A percentile compares a stretch with the other conserved stretches of the same genome.
Evolutionary conservation across 2,329 filamentous ascomycete genomes (phyloP).

Genomic region (Periconia digitata): DNA sequence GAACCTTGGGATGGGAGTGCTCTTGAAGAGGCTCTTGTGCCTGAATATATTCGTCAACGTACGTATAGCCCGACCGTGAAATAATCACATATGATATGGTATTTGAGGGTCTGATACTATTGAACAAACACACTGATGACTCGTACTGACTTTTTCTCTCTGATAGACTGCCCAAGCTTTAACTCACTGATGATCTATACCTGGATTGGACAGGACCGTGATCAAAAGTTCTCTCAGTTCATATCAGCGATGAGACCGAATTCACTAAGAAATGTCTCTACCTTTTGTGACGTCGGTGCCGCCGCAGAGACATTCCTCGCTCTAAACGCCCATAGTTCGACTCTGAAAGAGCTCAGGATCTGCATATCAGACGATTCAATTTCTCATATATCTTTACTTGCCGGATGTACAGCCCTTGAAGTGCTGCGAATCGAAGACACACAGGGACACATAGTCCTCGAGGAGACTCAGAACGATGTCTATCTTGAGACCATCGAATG

Average conservation of each 20-base stretch:
- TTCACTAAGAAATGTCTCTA: conserved; percentile 60
- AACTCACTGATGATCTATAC: conserved; percentile 60
- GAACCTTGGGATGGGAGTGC: conserved; percentile 63
- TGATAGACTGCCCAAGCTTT: conserved; percentile 66
- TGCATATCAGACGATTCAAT: conserved; percentile 53
- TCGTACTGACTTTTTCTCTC: too few relatives aligned
- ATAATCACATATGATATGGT: too few relatives aligned
- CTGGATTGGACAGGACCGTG: conserved; percentile 53
- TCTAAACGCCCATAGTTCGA: conserved; percentile 55
- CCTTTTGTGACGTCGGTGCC: conserved; percentile 52
- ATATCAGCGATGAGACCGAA: conserved; percentile 59
- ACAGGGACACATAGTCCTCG: conserved; percentile 48
- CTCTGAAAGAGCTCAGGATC: conserved; percentile 58
- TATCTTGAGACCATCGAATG: conserved; percentile 56
- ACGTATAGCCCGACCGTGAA: too few relatives aligned
- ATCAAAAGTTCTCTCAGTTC: conserved; percentile 61
- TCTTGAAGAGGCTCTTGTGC: conserved; percentile 57
- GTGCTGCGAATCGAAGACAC: conserved; percentile 53
- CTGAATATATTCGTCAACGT: conserved; percentile 56
- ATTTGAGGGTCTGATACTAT: too few relatives aligned
- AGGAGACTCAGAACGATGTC: conserved; percentile 55
- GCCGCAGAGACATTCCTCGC: conserved; percentile 57
- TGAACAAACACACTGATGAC: too few relatives aligned
- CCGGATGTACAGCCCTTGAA: conserved; percentile 53
- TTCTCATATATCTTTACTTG: conserved; percentile 52